Evolutionary conservation across 129 eudicot species (phyloP).

Genomic region (Helianthus annuus): HanXRQr2.0-SUNRISE NC_035441.2:180449655-180450154

Average conservation of each 20-base stretch:
- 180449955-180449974: slow-evolving; percentile 60
- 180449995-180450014: slow-evolving; percentile 50
- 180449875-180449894: not conserved
- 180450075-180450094: not conserved
- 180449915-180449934: slow-evolving; percentile 52
- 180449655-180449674: slow-evolving; percentile 60
- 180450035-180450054: slow-evolving; percentile 3
- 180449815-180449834: slow-evolving; percentile 34
- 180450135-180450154: slow-evolving; percentile 48
- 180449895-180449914: slow-evolving; percentile 79
- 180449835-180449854: not conserved
- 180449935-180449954: slow-evolving; percentile 66
- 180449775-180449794: slow-evolving; percentile 48
- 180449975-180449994: slow-evolving; percentile 48
- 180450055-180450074: not conserved
- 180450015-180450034: slow-evolving; percentile 63
- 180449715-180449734: slow-evolving; percentile 51
- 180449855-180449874: not conserved
- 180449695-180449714: slow-evolving; percentile 53
- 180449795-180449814: slow-evolving; percentile 54
- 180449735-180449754: slow-evolving; percentile 38
- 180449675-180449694: slow-evolving; percentile 53
- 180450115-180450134: slow-evolving; percentile 48
- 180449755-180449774: slow-evolving; percentile 51
- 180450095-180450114: not conserved